These are phyloP conservation scores for Cytospora piceicola DNA, from an alignment of 2,329 filamentous ascomycete species.

Conservation along the genomic window DNA sequence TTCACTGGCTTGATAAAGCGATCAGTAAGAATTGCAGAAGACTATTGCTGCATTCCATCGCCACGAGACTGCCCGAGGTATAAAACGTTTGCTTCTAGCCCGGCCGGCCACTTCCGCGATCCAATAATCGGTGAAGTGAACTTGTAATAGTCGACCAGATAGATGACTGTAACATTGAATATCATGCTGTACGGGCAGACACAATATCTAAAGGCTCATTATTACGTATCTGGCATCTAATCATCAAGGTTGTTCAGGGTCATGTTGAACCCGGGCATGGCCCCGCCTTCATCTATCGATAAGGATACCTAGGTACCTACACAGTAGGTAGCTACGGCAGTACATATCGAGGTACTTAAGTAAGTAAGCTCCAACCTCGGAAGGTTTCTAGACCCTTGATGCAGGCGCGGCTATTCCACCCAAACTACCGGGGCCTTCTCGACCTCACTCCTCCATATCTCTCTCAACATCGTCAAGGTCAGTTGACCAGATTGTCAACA, in stretches of 20 bases:
- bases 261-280: background rate
- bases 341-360: background rate
- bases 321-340: too few relatives aligned
- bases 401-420: background rate
- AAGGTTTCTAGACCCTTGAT: background rate
- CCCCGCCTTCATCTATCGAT: background rate
- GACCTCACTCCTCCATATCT: background rate
- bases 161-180: background rate
- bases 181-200: background rate
- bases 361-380: too few relatives aligned
- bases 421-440: background rate
- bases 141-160: background rate
- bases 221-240: background rate
- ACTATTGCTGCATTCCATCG: slow-evolving; percentile 1
- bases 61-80: background rate
- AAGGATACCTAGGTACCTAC: background rate
- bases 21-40: background rate
- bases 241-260: background rate
- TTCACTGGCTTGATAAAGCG: background rate
- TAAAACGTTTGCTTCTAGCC: background rate
- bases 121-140: background rate
- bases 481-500: background rate
- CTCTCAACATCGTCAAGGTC: background rate
- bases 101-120: background rate
- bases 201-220: background rate